These are phyloP conservation scores for Rubus parviflorus DNA, from an alignment of 306 rosid species.

Conservation along the genomic window DNA sequence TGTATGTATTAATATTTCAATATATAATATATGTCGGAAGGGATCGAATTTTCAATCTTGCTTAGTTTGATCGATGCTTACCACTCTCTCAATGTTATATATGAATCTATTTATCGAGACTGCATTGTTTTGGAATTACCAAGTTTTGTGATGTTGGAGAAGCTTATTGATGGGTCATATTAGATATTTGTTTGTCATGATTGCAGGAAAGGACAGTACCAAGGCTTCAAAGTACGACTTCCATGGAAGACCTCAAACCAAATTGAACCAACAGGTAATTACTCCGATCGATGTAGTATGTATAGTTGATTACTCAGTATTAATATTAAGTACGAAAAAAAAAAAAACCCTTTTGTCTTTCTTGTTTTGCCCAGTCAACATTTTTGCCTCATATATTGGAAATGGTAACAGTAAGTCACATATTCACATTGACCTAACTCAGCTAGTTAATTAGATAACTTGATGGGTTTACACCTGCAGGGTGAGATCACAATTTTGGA, in stretches of 20 bases:
- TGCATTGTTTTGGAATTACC: slow-evolving; percentile 3
- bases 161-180: slow-evolving; percentile 12
- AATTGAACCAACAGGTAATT: slow-evolving; percentile 43
- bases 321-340: too few relatives aligned
- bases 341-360: background rate
- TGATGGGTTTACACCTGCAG: slow-evolving; percentile 11
- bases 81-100: background rate
- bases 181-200: slow-evolving; percentile 23
- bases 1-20: slow-evolving; percentile 10
- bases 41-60: slow-evolving; percentile 5
- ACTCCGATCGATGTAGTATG: background rate
- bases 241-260: slow-evolving; percentile 28
- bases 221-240: slow-evolving; percentile 29
- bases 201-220: slow-evolving; percentile 42
- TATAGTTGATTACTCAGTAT: background rate
- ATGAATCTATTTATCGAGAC: background rate
- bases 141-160: slow-evolving; percentile 6
- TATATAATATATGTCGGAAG: slow-evolving; percentile 8
- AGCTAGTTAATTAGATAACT: background rate
- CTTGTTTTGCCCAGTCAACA: background rate
- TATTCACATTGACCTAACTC: background rate
- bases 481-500: background rate
- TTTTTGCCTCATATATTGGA: background rate
- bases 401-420: background rate
- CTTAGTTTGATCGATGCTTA: background rate